Percentiles rank a stretch among this genome's conserved stretches.
phyloP scores from a whole-genome alignment of 768 basidiomycete species.

The Boletus bicolor region DNA sequence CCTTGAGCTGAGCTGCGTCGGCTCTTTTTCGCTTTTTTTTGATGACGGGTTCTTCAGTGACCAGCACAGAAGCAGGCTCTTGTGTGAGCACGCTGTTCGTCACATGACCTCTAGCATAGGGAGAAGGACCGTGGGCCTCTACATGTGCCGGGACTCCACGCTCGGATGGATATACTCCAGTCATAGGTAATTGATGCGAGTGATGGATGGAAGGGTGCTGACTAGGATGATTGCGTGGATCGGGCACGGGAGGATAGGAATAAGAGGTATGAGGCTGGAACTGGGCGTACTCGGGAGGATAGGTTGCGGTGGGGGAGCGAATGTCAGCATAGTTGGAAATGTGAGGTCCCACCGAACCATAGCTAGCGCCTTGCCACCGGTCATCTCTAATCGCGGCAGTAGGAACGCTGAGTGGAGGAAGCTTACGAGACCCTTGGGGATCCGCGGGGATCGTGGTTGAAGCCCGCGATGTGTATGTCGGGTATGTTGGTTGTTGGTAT shows the following conservation, averaged over 20 bases:
- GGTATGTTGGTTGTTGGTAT: conserved; percentile 40
- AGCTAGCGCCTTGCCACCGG: conserved; percentile 44
- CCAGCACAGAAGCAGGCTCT: conserved; percentile 33
- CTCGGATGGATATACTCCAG: conserved; percentile 27
- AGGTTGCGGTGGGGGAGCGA: conserved; percentile 64
- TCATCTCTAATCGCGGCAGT: conserved; percentile 44
- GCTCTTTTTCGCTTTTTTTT: conserved; percentile 90
- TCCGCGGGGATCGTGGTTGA: conserved; percentile 47
- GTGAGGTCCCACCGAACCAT: conserved; percentile 36
- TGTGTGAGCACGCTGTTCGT: conserved; percentile 33
- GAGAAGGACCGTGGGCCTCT: conserved; percentile 40
- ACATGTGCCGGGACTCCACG: conserved; percentile 40
- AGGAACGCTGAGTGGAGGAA: conserved; percentile 53
- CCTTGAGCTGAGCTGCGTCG: conserved; percentile 73
- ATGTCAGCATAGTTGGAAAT: conserved; percentile 42
- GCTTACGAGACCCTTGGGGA: conserved; percentile 52
- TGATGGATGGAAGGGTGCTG: conserved; percentile 28
- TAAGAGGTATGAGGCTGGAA: conserved; percentile 39
- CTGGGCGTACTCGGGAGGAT: conserved; percentile 51
- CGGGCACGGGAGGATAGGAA: conserved; percentile 35
- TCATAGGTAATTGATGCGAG: conserved; percentile 29
- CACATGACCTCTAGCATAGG: conserved; percentile 46
- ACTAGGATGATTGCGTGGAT: conserved; percentile 32
- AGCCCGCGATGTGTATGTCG: conserved; percentile 46
- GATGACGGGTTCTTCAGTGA: conserved; percentile 62